Conservation (phyloP, 208 protist genomes). For the Phytomonas francai region DNA sequence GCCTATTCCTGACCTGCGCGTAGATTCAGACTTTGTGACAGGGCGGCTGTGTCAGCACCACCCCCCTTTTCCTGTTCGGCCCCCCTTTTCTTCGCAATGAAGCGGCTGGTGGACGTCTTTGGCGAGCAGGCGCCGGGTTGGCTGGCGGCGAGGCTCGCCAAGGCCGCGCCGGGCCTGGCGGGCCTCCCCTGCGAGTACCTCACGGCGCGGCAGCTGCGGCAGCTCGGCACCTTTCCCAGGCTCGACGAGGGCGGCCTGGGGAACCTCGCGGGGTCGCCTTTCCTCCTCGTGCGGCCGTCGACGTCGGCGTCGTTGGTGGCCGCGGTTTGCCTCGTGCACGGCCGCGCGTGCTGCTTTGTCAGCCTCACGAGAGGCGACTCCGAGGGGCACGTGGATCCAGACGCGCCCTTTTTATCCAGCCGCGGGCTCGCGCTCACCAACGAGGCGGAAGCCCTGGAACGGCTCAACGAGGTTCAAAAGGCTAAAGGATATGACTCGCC, state of each 20-base stretch:
- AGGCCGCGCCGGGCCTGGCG: not conserved
- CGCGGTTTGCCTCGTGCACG: slow-evolving; percentile 18
- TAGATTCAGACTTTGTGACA: not conserved
- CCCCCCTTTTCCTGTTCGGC: not conserved
- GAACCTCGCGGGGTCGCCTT: not conserved
- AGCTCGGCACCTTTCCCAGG: not conserved
- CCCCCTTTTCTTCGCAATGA: not conserved
- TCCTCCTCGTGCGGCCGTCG: not conserved
- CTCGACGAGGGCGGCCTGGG: not conserved
- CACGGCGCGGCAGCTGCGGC: not conserved
- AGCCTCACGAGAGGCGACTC: slow-evolving; percentile 21
- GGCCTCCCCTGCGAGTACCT: not conserved
- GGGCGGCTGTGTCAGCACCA: too few species aligned
- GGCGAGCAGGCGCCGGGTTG: not conserved
- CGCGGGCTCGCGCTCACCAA: slow-evolving; percentile 23
- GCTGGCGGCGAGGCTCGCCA: not conserved
- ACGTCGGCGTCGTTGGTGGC: not conserved
- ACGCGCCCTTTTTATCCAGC: slow-evolving; percentile 28
- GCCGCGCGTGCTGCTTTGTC: slow-evolving; percentile 12
- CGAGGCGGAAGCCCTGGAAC: slow-evolving; percentile 7
- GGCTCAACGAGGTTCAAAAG: slow-evolving; percentile 9
- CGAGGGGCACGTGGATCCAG: slow-evolving; percentile 16
- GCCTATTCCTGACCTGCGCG: not conserved
- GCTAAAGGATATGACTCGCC: slow-evolving; percentile 19
- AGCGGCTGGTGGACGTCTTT: not conserved